Percentiles rank a stretch among this genome's conserved stretches.
These are phyloP conservation scores for Kodamaea ohmeri DNA, from an alignment of 1,139 yeast genomes.

Conservation along the genomic window DNA sequence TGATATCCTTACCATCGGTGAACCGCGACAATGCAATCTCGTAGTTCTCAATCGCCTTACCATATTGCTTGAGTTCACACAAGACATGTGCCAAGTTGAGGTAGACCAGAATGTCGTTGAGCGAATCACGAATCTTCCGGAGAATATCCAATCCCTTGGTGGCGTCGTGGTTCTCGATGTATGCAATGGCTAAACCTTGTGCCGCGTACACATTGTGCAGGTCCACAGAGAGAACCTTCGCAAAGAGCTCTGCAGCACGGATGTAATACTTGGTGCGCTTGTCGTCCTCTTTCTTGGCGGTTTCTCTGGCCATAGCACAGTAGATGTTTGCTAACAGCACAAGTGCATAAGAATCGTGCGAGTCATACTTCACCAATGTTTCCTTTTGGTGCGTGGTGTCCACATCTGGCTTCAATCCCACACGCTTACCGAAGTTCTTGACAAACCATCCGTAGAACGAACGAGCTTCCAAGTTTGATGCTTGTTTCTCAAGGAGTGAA, in stretches of 20 bases:
- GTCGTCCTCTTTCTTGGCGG: slow-evolving; percentile 56
- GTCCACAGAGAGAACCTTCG: slow-evolving; percentile 84
- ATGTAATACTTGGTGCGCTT: slow-evolving; percentile 76
- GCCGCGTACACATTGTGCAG: slow-evolving; percentile 92
- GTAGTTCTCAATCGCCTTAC: slow-evolving; percentile 86
- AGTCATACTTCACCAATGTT: slow-evolving; percentile 75
- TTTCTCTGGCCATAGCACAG: slow-evolving; percentile 77
- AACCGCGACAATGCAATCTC: slow-evolving; percentile 73
- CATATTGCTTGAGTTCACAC: slow-evolving; percentile 74
- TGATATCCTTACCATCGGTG: slow-evolving; percentile 61
- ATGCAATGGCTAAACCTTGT: slow-evolving; percentile 92
- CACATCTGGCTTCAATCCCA: slow-evolving; percentile 53
- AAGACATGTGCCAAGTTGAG: slow-evolving; percentile 88
- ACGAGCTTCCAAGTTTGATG: slow-evolving; percentile 74
- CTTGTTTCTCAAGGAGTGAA: slow-evolving; percentile 49
- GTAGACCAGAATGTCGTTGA: slow-evolving; percentile 78
- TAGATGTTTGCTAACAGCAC: slow-evolving; percentile 89
- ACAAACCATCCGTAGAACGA: slow-evolving; percentile 93
- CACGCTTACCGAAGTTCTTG: slow-evolving; percentile 55
- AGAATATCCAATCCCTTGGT: slow-evolving; percentile 81
- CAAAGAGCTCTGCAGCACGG: slow-evolving; percentile 86
- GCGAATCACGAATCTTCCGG: slow-evolving; percentile 85
- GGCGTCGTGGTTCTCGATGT: slow-evolving; percentile 80
- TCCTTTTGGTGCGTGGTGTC: slow-evolving; percentile 84
- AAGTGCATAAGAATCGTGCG: slow-evolving; percentile 87